Percentiles rank a stretch among this genome's conserved stretches.
Evolutionary conservation across 495 filamentous ascomycete species (phyloP).

Genomic region (Penicillium turbatum): DNA sequence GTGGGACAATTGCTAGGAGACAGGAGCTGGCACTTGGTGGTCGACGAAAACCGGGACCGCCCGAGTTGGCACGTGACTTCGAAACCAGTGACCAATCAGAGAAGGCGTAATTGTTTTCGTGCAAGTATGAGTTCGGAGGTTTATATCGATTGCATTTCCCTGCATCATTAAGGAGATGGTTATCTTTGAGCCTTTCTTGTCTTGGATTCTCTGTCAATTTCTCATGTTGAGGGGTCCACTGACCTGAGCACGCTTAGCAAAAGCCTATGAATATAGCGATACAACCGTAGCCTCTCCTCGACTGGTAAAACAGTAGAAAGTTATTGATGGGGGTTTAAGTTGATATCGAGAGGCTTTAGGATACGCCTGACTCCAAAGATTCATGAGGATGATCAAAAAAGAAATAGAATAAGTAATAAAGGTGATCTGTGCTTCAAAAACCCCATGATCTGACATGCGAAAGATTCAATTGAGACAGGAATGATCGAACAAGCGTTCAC

Average conservation of each 20-base stretch:
- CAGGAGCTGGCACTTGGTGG: conserved; percentile 24
- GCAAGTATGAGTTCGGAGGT: not conserved
- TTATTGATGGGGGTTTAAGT: not conserved
- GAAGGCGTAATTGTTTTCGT: not conserved
- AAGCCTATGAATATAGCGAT: too few species aligned
- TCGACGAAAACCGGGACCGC: conserved; percentile 42
- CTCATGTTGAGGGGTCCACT: too few species aligned
- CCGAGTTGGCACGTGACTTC: conserved; percentile 10
- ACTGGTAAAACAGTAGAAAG: too few species aligned
- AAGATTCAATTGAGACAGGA: conserved; percentile 16
- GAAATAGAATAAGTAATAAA: conserved; percentile 10
- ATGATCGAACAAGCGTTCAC: conserved; percentile 5
- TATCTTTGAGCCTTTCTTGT: too few species aligned
- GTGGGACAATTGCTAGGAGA: conserved; percentile 31
- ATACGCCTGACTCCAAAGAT: conserved; percentile 7
- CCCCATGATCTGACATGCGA: conserved; percentile 20
- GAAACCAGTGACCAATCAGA: conserved; percentile 29
- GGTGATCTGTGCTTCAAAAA: conserved; percentile 25
- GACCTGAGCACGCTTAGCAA: too few species aligned
- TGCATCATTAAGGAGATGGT: too few species aligned
- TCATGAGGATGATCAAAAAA: not conserved
- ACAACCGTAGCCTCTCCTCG: too few species aligned
- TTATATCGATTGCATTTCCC: not conserved
- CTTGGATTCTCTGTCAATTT: too few species aligned
- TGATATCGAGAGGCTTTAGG: not conserved